These are phyloP conservation scores for Tetrapisispora namnaoensis DNA, from an alignment of 805 yeast species.

Conservation along the genomic window DNA sequence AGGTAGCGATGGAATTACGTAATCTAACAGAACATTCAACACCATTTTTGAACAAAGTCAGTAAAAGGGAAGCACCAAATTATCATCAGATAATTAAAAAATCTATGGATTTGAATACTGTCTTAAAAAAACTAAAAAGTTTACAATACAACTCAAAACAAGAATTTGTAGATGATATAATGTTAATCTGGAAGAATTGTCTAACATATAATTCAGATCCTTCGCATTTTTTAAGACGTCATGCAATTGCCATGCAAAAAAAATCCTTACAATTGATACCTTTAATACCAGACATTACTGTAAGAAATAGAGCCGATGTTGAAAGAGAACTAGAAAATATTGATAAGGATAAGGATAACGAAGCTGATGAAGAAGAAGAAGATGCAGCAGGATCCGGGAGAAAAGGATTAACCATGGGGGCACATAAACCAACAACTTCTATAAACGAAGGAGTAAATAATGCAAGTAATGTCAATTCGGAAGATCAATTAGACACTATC, in stretches of 20 bases:
- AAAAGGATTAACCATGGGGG: conserved; percentile 30
- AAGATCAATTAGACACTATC: not conserved
- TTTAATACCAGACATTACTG: conserved; percentile 77
- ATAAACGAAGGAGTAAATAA: not conserved
- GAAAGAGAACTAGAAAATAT: conserved; percentile 51
- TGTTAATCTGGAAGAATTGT: conserved; percentile 94
- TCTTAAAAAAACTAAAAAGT: conserved; percentile 75
- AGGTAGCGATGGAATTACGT: conserved; percentile 81
- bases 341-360: conserved; percentile 32
- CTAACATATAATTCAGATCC: conserved; percentile 91
- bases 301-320: conserved; percentile 62
- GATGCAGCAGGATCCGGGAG: conserved; percentile 30
- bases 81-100: conserved; percentile 80
- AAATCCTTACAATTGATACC: conserved; percentile 69
- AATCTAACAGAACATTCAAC: conserved; percentile 94
- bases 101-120: conserved; percentile 96
- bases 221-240: conserved; percentile 77
- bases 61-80: conserved; percentile 96
- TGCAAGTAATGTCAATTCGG: conserved; percentile 16
- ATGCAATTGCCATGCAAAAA: conserved; percentile 94
- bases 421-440: conserved; percentile 21
- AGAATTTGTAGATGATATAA: conserved; percentile 89
- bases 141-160: conserved; percentile 76
- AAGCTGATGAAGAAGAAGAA: conserved; percentile 27
- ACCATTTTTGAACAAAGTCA: conserved; percentile 90